Evolutionary conservation across 208 protist species (phyloP).

Genomic region (Vickermania spadyakhi): DNA sequence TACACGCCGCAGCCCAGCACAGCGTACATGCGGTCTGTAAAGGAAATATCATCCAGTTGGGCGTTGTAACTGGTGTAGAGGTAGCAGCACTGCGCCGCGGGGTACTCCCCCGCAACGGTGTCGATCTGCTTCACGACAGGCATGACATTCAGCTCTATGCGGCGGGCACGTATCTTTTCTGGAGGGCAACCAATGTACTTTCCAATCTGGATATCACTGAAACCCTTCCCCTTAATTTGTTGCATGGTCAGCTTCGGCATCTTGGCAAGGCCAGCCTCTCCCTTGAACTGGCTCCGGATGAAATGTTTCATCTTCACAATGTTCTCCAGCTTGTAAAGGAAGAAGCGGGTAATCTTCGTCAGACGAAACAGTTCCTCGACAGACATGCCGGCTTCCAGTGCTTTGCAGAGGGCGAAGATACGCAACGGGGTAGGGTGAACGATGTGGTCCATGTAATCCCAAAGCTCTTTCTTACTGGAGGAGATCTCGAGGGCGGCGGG

Average conservation of each 20-base stretch:
- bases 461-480: conserved; percentile 16
- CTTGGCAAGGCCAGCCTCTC: conserved; percentile 9
- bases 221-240: conserved; percentile 90
- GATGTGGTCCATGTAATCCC: conserved; percentile 80
- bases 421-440: conserved; percentile 66
- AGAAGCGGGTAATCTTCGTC: conserved; percentile 96
- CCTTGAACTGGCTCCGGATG: conserved; percentile 21
- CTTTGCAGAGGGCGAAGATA: conserved; percentile 77
- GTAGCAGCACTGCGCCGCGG: conserved; percentile 92
- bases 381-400: conserved; percentile 65
- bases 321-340: conserved; percentile 93
- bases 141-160: conserved; percentile 68
- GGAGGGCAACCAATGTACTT: conserved; percentile 38
- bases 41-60: conserved; percentile 76
- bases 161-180: conserved; percentile 42
- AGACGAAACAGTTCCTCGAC: conserved; percentile 89
- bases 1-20: conserved; percentile 97
- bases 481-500: conserved; percentile 31
- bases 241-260: conserved; percentile 23
- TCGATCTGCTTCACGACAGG: conserved; percentile 96
- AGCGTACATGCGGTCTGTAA: conserved; percentile 75
- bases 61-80: conserved; percentile 95
- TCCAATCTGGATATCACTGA: conserved; percentile 92
- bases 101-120: conserved; percentile 97
- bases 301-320: conserved; percentile 56